Evolutionary conservation across 352 stramenopile species (phyloP).

Genomic region (Poterioochromonas sp.): DNA sequence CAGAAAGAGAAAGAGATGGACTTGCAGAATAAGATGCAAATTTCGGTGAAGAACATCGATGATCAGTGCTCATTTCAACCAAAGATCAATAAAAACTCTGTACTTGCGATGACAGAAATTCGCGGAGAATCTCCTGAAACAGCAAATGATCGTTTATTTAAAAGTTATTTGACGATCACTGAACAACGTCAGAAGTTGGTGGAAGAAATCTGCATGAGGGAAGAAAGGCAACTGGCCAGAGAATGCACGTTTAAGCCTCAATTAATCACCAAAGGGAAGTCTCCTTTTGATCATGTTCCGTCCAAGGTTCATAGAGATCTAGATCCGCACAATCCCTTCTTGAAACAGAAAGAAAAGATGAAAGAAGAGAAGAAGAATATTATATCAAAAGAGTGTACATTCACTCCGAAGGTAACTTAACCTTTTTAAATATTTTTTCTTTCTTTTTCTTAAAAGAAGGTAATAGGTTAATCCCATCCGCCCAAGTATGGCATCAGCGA

Average conservation of each 20-base stretch:
- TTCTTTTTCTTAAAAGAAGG: background rate
- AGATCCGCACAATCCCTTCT: background rate
- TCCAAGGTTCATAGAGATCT: background rate
- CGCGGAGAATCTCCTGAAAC: background rate
- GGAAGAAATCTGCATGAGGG: background rate
- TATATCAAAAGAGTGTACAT: constrained; percentile 21
- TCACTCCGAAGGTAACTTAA: constrained; percentile 28
- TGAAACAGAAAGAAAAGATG: background rate
- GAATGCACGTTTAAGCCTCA: constrained; percentile 31
- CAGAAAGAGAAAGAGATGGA: constrained; percentile 31
- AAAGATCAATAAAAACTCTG: constrained; percentile 37
- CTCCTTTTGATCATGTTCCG: background rate
- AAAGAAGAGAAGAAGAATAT: too few relatives aligned
- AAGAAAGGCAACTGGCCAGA: background rate
- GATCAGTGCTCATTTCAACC: constrained; percentile 32
- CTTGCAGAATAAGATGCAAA: background rate
- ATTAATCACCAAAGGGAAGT: background rate
- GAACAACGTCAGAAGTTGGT: background rate
- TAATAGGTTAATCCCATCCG: constrained; percentile 17
- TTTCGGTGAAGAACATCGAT: background rate
- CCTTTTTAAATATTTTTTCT: background rate
- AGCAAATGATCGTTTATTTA: constrained; percentile 2
- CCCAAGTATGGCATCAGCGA: constrained; percentile 20
- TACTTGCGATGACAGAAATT: constrained; percentile 10
- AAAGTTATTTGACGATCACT: background rate